phyloP scores from a whole-genome alignment of 2,329 filamentous ascomycete genomes.

The Paramyrothecium sp. region DNA sequence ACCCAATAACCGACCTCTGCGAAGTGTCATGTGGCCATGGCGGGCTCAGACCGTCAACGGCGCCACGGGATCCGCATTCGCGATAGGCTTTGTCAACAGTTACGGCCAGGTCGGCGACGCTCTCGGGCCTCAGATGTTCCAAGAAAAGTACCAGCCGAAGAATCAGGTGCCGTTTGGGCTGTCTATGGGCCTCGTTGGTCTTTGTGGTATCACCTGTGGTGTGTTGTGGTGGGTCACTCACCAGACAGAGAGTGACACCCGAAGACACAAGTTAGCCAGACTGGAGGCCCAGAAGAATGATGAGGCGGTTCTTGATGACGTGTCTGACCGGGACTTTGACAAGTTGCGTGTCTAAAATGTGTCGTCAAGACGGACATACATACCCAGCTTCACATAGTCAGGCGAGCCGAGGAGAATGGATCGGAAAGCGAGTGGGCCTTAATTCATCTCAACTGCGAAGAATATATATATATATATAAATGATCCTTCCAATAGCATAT shows the following conservation, averaged over 20 bases:
- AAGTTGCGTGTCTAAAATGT: neutral
- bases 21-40: conserved; percentile 38
- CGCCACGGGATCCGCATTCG: conserved; percentile 48
- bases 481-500: no score
- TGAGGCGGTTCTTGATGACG: conserved; percentile 40
- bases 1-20: neutral
- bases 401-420: no score
- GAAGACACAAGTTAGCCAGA: conserved; percentile 36
- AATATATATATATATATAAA: no score
- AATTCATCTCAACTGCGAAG: no score
- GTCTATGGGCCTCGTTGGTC: conserved; percentile 41
- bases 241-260: conserved; percentile 41
- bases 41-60: conserved; percentile 44
- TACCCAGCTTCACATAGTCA: no score
- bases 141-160: conserved; percentile 40
- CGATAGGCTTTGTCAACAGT: conserved; percentile 48
- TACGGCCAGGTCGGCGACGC: conserved; percentile 49
- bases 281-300: conserved; percentile 34
- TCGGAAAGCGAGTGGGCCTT: no score
- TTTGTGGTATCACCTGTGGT: conserved; percentile 37
- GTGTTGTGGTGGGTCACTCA: conserved; percentile 45
- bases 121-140: conserved; percentile 46
- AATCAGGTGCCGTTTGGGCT: conserved; percentile 41
- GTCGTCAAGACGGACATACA: no score
- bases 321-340: conserved; percentile 24